phyloP scores from a whole-genome alignment of 371 early-diverging fungal species.

The Paramicrosporidium saccamoebae region DNA sequence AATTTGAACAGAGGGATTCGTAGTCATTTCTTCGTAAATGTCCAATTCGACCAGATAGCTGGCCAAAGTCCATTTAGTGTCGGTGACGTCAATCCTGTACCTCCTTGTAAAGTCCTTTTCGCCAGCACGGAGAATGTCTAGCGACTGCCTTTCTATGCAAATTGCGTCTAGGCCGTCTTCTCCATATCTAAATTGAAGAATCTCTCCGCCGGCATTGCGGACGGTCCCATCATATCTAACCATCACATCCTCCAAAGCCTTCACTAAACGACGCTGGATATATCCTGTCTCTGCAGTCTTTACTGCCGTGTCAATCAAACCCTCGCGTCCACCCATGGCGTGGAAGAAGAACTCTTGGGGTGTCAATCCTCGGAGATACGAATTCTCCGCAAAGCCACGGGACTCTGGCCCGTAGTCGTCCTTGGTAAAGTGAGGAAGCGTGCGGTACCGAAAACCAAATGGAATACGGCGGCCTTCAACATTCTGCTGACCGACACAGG shows the following conservation, averaged over 20 bases:
- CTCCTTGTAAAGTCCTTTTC: conserved; percentile 31
- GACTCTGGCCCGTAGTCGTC: conserved; percentile 91
- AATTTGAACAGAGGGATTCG: conserved; percentile 15
- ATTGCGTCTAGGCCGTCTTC: conserved; percentile 97
- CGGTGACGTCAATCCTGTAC: conserved; percentile 42
- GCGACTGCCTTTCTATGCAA: conserved; percentile 48
- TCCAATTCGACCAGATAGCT: too few species aligned
- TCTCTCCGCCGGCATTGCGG: conserved; percentile 63
- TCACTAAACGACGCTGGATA: conserved; percentile 95
- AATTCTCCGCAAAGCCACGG: conserved; percentile 95
- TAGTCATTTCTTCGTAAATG: too few species aligned
- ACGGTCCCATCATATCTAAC: conserved; percentile 94
- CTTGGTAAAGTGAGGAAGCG: conserved; percentile 91
- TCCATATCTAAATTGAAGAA: conserved; percentile 89
- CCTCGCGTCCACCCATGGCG: conserved; percentile 99
- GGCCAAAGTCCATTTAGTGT: too few species aligned
- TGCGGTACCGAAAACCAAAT: conserved; percentile 80
- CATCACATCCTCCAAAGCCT: conserved; percentile 93
- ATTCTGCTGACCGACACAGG: conserved; percentile 98
- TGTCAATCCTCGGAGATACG: conserved; percentile 84
- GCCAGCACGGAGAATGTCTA: conserved; percentile 23
- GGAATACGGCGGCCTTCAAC: conserved; percentile 98
- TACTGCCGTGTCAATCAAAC: conserved; percentile 91
- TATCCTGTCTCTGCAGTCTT: conserved; percentile 99
- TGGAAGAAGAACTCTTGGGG: conserved; percentile 99